Conservation (phyloP, 768 basidiomycete genomes). For the Glaciozyma antarctica region DNA sequence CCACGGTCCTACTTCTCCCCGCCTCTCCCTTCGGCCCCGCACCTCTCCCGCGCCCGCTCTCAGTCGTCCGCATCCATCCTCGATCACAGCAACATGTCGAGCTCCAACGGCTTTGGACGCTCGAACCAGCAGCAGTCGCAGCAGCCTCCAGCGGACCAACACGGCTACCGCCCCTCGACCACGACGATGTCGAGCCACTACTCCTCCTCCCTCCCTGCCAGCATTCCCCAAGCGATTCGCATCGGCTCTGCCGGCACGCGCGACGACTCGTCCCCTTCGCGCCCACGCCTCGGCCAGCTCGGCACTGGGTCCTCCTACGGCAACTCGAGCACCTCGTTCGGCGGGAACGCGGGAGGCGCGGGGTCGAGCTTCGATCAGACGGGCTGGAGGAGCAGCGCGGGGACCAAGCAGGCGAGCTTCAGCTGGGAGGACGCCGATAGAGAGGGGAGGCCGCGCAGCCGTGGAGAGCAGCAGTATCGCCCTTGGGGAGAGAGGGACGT, state of each 20-base stretch:
- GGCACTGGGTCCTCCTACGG: background rate
- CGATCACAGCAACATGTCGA: background rate
- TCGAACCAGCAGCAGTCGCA: background rate
- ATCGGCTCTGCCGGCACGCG: background rate
- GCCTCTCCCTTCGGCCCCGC: constrained; percentile 1
- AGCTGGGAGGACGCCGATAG: constrained; percentile 10
- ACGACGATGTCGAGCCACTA: constrained; percentile 2
- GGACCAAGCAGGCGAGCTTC: constrained; percentile 7
- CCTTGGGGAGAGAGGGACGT: constrained; percentile 3
- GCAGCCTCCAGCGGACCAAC: constrained; percentile 15
- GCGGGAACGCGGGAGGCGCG: background rate
- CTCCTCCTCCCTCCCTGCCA: constrained; percentile 26
- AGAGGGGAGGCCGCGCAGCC: constrained; percentile 10
- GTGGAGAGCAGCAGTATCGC: constrained; percentile 5
- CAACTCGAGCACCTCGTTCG: background rate
- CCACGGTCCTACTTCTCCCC: constrained; percentile 19
- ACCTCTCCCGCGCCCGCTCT: constrained; percentile 7
- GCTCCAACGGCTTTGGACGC: background rate
- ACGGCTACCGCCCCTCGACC: constrained; percentile 25
- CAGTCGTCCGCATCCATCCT: constrained; percentile 12
- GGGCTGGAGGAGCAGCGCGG: constrained; percentile 18
- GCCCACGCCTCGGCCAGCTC: constrained; percentile 2
- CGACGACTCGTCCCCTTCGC: background rate
- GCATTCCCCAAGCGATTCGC: background rate
- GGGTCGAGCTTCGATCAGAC: constrained; percentile 5